Evolutionary conservation across 805 yeast genomes (phyloP).

Genomic region (Starmerella riodocensis): DNA sequence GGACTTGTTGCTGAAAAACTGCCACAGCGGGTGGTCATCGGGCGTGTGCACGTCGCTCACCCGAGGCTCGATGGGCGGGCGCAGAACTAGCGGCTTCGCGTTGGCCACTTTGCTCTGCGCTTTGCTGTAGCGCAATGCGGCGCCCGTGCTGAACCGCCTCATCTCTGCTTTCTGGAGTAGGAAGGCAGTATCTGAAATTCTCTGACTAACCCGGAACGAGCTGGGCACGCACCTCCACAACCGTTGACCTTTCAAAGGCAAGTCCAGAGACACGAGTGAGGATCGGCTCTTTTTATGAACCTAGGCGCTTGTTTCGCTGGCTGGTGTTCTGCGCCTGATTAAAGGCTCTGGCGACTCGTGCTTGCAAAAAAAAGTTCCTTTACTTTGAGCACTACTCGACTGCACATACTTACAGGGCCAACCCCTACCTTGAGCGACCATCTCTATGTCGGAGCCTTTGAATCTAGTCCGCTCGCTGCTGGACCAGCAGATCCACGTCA

Average conservation of each 20-base stretch:
- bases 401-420: background rate
- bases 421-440: background rate
- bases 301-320: too few species aligned
- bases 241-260: too few species aligned
- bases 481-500: conserved; percentile 77
- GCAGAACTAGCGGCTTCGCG: conserved; percentile 42
- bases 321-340: too few species aligned
- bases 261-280: too few species aligned
- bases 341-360: too few species aligned
- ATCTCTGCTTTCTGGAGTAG: background rate
- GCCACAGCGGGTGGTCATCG: conserved; percentile 91
- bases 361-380: too few species aligned
- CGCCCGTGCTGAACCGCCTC: conserved; percentile 13
- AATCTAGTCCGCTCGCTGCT: conserved; percentile 74
- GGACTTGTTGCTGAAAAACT: conserved; percentile 58
- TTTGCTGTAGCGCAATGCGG: background rate
- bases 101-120: conserved; percentile 15
- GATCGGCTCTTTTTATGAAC: too few species aligned
- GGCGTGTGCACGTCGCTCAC: conserved; percentile 55
- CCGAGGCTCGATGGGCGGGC: conserved; percentile 79
- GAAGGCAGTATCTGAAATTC: background rate
- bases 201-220: too few species aligned
- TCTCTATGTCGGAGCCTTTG: conserved; percentile 54
- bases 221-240: too few species aligned
- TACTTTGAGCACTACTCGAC: too few species aligned